A percentile compares a stretch with the other conserved stretches of the same genome.
phyloP scores from a whole-genome alignment of 805 yeast species.

The Huiozyma sinensis region DNA sequence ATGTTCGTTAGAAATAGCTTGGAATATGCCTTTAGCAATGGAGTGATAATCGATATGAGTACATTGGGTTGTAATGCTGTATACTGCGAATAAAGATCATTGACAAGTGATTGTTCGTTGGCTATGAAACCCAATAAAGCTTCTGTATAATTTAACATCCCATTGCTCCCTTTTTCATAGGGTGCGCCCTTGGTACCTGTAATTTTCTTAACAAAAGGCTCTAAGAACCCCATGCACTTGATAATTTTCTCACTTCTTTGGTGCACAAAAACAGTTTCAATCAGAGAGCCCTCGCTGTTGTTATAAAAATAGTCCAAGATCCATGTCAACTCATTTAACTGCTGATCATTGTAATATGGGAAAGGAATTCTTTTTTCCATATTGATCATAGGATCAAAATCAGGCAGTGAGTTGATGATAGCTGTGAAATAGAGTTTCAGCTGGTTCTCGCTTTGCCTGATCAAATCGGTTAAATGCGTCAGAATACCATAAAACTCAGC shows the following conservation, averaged over 20 bases:
- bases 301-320: slow-evolving; percentile 39
- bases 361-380: slow-evolving; percentile 33
- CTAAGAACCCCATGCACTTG: slow-evolving; percentile 36
- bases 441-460: slow-evolving; percentile 46
- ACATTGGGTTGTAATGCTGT: slow-evolving; percentile 21
- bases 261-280: slow-evolving; percentile 31
- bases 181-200: slow-evolving; percentile 34
- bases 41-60: slow-evolving; percentile 27
- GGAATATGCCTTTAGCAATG: slow-evolving; percentile 31
- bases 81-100: slow-evolving; percentile 32
- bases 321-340: slow-evolving; percentile 29
- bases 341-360: slow-evolving; percentile 31
- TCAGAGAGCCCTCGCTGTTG: slow-evolving; percentile 21
- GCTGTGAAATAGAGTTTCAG: slow-evolving; percentile 40
- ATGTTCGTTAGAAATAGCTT: slow-evolving; percentile 31
- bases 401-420: slow-evolving; percentile 32
- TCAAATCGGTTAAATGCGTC: slow-evolving; percentile 45
- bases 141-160: slow-evolving; percentile 43
- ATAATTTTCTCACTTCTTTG: slow-evolving; percentile 34
- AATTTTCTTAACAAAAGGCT: slow-evolving; percentile 35
- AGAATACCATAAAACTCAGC: slow-evolving; percentile 56
- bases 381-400: slow-evolving; percentile 37
- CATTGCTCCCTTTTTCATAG: slow-evolving; percentile 52
- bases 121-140: slow-evolving; percentile 40
- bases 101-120: slow-evolving; percentile 39